Evolutionary conservation across 1,284 basidiomycete species (phyloP).

Genomic region (Rhodotorula sp.): DNA sequence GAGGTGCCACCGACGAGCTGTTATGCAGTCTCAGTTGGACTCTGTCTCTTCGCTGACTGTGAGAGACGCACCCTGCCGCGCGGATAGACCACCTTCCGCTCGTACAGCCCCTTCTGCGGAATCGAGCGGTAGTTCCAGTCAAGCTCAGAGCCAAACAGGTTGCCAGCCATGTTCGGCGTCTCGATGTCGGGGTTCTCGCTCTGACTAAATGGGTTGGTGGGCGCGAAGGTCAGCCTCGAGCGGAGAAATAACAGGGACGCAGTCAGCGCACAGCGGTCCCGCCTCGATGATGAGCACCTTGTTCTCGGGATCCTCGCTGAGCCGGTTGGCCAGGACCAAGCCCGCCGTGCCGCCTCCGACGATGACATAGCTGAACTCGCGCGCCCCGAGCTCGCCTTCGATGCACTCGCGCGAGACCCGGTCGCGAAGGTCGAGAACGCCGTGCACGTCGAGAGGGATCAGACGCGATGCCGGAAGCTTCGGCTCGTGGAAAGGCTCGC

Average conservation of each 20-base stretch:
- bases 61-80: conserved; percentile 4
- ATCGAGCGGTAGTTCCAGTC: neutral
- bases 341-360: conserved; percentile 20
- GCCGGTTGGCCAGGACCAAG: neutral
- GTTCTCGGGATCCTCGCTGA: conserved; percentile 1
- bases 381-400: neutral
- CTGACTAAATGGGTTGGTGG: neutral
- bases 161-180: neutral
- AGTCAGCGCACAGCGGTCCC: neutral
- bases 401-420: neutral
- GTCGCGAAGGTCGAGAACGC: neutral
- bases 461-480: neutral
- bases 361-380: conserved; percentile 10
- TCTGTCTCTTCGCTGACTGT: accelerated
- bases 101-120: neutral
- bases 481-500: neutral
- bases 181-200: neutral
- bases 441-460: neutral
- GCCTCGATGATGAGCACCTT: conserved; percentile 9
- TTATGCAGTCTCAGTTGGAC: neutral
- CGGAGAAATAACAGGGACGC: neutral
- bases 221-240: neutral
- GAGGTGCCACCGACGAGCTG: conserved; percentile 9
- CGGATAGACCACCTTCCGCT: neutral
- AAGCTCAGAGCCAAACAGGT: neutral